Base-by-base conservation (phyloP, 495 filamentous ascomycete genomes). In the Ramalina intermedia region DNA sequence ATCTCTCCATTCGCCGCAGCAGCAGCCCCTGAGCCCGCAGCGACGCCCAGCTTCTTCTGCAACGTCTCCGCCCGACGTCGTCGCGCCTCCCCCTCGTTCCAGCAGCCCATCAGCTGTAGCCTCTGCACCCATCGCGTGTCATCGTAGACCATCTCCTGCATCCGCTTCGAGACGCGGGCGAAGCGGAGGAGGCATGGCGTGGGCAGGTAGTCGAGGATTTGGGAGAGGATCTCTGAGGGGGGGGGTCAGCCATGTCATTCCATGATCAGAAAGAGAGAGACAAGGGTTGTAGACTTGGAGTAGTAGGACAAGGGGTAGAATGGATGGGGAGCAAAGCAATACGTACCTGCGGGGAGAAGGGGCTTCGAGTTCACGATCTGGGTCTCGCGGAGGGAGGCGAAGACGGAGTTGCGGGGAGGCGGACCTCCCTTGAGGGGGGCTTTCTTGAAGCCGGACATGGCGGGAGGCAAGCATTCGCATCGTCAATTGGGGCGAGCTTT, bases 131-230 rank as follows among this genome's bases (percentile, higher is more conserved):
- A 99, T 67, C 90, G 76, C 17, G 87, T 84, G 63, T 99, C 91
- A 71, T 99, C 93, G 67, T 96, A 96, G 11, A 93, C 93, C 88
- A 99, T 99, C 64, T 99, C 91, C 55, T 82, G 83, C 74, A 94
- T 79, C 41, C 87, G 84, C 62, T 78, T 82, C 47, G 87, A 96
- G 26, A 84, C 82, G 26, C 82, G 80, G n/a, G 91, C 91, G 61
- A 85, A 89, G 46, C 79, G 78, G 52, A 96, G 71, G 38, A 91
- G 79, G 58, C 94, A 90, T 48, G 81, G 68, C 36, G 93, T 73
- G 27, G 87, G 80, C 51, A 96, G 77, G 66, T 89, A 85, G 61
- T 95, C 87, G 60, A 96, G 75, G 54, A 96, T 88, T 14, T 77
- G 75, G 17, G 84, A 80, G 51, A 96, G 75, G 55, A 98, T 89